Base-by-base conservation (phyloP, 176 grass and related monocot genomes). In the Oryza brachyantha region DNA sequence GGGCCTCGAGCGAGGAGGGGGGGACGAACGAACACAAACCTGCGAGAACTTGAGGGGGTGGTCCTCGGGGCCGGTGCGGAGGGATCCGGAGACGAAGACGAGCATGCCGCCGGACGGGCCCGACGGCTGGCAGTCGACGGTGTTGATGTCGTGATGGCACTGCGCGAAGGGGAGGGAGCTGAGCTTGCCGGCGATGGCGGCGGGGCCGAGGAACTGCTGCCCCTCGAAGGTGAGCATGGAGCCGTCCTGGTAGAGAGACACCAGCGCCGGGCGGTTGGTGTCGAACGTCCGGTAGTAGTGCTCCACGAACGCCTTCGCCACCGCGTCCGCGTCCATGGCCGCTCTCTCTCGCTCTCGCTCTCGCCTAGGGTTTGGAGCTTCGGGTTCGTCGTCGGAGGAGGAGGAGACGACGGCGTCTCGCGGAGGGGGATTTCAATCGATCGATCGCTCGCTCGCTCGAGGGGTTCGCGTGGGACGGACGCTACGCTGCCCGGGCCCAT, bases 171-270 rank as follows among this genome's bases (percentile, higher is more conserved):
- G 90, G 40, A 96, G 87, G 16, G 87, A 86, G 5, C 34, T 41
- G 79, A 96, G 82, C 90, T 96, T 96, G 75, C 9, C 63, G 52
- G 84, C 62, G 76, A 96, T 96, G 61, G 61, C 45, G 52, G 80
- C 52, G 17, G 72, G 35, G 39, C 93, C 93, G 25, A 75, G 82
- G 35, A 86, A 52, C 83, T 93, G 88, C 9, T 66, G 14, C 29
- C 90, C 90, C 82, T 96, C 93, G 79, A 93, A 96, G 64, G 87
- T 93, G 60, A 96, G 93, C 93, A 96, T 93, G 70, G 93, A 96
- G 10, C 61, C 46, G 1, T 96, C 93, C 90, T 96, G 90, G 90
- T 96, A 96, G 2, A 96, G 85, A 14, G 54, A 36, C 29, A 28
- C 85, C 54, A 96, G 72, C 50, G 7, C 87, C 1, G 79, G 71